These are phyloP conservation scores for Astrocystis sublimbata DNA, from an alignment of 495 filamentous ascomycete genomes.

Conservation along the genomic window DNA sequence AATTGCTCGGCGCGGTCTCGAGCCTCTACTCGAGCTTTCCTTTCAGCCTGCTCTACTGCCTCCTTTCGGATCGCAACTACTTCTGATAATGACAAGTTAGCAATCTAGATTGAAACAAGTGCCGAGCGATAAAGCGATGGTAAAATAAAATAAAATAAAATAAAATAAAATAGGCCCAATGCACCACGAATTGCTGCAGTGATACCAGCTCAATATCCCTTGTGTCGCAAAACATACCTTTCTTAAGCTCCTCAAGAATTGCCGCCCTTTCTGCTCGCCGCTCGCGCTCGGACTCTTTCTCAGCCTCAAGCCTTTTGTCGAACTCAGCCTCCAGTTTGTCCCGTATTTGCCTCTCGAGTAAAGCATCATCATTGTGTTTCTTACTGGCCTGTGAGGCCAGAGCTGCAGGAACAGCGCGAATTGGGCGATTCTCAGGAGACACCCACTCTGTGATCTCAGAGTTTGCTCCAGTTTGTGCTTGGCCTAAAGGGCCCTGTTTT, in stretches of 20 bases:
- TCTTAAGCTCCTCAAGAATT: conserved; percentile 10
- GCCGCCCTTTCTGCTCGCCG: conserved; percentile 1
- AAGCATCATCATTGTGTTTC: neutral
- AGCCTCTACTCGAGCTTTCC: conserved; percentile 8
- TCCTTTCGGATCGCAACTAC: conserved; percentile 10
- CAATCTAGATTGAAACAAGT: neutral
- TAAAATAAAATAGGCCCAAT: too few species aligned
- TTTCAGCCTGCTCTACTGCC: conserved; percentile 6
- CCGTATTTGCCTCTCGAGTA: neutral
- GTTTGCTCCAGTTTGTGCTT: neutral
- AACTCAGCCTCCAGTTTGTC: conserved; percentile 5
- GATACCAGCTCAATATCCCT: neutral
- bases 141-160: neutral
- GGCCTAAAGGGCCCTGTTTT: neutral
- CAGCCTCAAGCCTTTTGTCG: conserved; percentile 1
- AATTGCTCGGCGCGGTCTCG: conserved; percentile 2
- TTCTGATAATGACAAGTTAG: neutral
- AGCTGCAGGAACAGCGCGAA: neutral
- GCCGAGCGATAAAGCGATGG: neutral
- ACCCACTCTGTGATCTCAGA: neutral
- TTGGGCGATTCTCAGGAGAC: neutral
- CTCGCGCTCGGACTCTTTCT: conserved; percentile 4
- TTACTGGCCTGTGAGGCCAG: neutral
- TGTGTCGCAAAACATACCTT: conserved; percentile 1
- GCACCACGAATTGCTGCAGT: too few species aligned